Evolutionary conservation across 164 flowering plant genomes (phyloP), one percentile per base, ranked within the genome.

Genomic region (Nymphaea thermarum): DNA sequence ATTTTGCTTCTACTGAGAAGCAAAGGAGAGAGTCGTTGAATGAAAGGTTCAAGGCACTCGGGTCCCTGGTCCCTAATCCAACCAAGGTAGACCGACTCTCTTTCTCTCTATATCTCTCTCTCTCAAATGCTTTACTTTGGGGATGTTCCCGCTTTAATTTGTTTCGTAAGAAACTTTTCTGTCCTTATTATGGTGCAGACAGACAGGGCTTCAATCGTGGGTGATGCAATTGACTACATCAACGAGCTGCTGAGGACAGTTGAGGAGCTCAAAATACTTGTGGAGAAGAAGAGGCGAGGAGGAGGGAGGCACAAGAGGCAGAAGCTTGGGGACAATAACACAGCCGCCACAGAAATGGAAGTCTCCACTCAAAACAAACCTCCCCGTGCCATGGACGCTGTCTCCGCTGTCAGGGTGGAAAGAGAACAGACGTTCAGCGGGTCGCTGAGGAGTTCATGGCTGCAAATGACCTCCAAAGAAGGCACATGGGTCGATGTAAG

Each of bases 141-240:
- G 36, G 36, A 25, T 25, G 36, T 25, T 25, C 36, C 36, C 36
- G 36, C 36, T 25, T 25, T 25, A 25, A 25, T 25, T 25, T 41
- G n/a, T 43, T 16, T n/a, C 60, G 3, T 55, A 16, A 6, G 63
- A 69, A 59, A 14, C 2, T 36, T 61, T 10, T 8, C 42, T 61
- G 64, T 61, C 25, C 8, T 61, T 7, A 8, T 11, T 17, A 6
- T 61, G 36, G 5, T 61, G 25, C 57, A 93, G 99, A 62, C 14
- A 68, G 98, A 95, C 72, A 84, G 98, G 80, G 99, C 99, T 12
- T 85, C 97, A 3, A 67, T 92, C 0, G 91, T 95, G 8, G 86
- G 79, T 11, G 97, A 95, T 69, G 98, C 98, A 2, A 95, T 85
- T n/a, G 84, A 82, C 0, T 87, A 92, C 83, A 92, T 95, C 67